Base-by-base conservation (phyloP, 345 rosid species). In the Punica granatum region DNA sequence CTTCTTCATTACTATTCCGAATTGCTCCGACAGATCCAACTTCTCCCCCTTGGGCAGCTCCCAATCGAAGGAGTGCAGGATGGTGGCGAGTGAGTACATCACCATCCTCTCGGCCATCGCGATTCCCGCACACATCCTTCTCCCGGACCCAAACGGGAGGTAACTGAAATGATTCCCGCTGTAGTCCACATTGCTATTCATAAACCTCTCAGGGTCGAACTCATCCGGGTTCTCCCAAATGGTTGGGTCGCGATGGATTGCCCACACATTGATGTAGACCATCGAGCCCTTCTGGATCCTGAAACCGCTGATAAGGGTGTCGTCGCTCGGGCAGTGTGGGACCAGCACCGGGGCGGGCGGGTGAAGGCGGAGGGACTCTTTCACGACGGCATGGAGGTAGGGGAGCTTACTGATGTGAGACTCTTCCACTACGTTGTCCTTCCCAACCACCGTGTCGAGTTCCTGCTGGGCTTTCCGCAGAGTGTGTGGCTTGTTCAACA, bases 81-180 rank as follows among this genome's bases (percentile, higher is more conserved):
- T 66, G 1, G 93, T 83, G 3, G 91, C 90, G 1, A 86, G 78
- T 3, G 75, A 73, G 64, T 81, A 82, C 70, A 85, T 11, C 72
- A 87, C 80, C 92, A 89, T 83, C 80, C 88, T 82, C 79, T 89
- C 93, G 0, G 88, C 93, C 76, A 89, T 82, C 4, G 88, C 87
- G 3, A 83, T 67, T 2, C 96, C 97, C 0, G 80, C 92, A 14
- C 92, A 91, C 0, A 79, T 88, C 75, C 97, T 85, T 59, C 92
- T 62, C 2, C 97, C 96, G 3, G 92, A 87, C 69, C 96, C 96
- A n/a, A 91, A 91, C 19, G 96, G 97, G 23, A 89, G 70, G 76
- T 72, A 89, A 14, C 42, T 78, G 63, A 81, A 81, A 56, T 91
- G 77, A 2, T 49, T 78, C 49, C 93, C 96, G n/a, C 77, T 81